Percentiles rank a stretch among this genome's conserved stretches.
Conservation (phyloP, 345 rosid species). For the Rhodamnia argentea region DNA sequence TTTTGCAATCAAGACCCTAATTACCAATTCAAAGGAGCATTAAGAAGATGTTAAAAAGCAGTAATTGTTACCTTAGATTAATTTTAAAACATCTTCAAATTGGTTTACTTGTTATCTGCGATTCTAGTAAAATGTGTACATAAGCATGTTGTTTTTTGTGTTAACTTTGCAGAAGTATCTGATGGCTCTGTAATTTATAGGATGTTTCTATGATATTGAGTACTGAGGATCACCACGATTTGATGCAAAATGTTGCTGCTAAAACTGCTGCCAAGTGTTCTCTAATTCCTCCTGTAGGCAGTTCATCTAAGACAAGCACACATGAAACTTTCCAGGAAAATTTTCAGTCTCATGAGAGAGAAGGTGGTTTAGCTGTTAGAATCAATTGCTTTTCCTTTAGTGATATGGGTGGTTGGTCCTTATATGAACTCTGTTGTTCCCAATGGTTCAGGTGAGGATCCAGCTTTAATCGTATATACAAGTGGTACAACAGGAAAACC, state of each 20-base stretch:
- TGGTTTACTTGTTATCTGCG: neutral
- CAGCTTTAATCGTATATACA: conserved; percentile 84
- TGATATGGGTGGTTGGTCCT: neutral
- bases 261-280: conserved; percentile 58
- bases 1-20: neutral
- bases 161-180: neutral
- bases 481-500: conserved; percentile 99
- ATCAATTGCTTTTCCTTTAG: neutral
- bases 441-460: conserved; percentile 48
- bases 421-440: neutral
- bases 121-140: neutral
- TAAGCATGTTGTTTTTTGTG: neutral
- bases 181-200: conserved; percentile 15
- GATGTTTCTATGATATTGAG: conserved; percentile 71
- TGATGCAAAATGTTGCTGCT: conserved; percentile 60
- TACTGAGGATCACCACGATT: conserved; percentile 58
- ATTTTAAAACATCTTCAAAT: neutral
- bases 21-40: neutral
- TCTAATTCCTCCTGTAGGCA: conserved; percentile 50
- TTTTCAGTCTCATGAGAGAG: conserved; percentile 5
- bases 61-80: neutral
- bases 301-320: conserved; percentile 22
- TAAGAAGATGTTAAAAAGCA: neutral
- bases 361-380: conserved; percentile 4
- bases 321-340: conserved; percentile 29